phyloP scores from a whole-genome alignment of 2,329 filamentous ascomycete species.

The Chaetomiaceae sp. region DNA sequence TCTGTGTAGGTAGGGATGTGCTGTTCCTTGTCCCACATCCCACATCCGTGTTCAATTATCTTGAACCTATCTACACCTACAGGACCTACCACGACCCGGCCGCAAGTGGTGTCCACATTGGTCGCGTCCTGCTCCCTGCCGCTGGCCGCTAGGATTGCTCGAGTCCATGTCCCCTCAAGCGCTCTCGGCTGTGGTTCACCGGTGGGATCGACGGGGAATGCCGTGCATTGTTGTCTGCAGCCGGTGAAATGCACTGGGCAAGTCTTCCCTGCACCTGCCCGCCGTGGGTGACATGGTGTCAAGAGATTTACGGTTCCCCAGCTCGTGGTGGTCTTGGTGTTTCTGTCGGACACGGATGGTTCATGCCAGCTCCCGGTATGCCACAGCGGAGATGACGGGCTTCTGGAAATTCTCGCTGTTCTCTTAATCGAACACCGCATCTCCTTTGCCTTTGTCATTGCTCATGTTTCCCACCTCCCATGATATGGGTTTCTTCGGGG shows the following conservation, averaged over 20 bases:
- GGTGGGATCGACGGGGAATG: slow-evolving; percentile 6
- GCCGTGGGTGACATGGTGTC: not conserved
- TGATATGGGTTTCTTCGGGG: not conserved
- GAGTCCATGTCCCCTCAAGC: not conserved
- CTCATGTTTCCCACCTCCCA: not conserved
- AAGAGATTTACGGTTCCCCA: too few relatives aligned
- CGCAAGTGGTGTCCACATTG: not conserved
- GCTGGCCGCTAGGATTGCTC: not conserved
- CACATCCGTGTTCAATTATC: too few relatives aligned
- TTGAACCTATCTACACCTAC: too few relatives aligned
- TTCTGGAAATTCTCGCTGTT: not conserved
- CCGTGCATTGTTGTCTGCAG: slow-evolving; percentile 11
- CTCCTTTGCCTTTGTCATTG: not conserved
- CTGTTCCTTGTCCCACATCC: too few relatives aligned
- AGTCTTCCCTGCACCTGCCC: not conserved
- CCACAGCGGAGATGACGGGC: not conserved
- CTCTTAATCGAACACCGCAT: not conserved
- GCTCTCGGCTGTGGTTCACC: slow-evolving; percentile 5
- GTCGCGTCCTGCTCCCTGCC: not conserved
- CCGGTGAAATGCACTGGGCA: slow-evolving; percentile 8
- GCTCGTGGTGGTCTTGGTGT: too few relatives aligned
- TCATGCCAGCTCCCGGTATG: not conserved
- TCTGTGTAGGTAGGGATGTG: too few relatives aligned
- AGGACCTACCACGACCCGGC: too few relatives aligned
- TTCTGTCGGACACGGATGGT: not conserved